phyloP scores from a whole-genome alignment of 1,284 basidiomycete species.

The Coniophora puteana region DNA sequence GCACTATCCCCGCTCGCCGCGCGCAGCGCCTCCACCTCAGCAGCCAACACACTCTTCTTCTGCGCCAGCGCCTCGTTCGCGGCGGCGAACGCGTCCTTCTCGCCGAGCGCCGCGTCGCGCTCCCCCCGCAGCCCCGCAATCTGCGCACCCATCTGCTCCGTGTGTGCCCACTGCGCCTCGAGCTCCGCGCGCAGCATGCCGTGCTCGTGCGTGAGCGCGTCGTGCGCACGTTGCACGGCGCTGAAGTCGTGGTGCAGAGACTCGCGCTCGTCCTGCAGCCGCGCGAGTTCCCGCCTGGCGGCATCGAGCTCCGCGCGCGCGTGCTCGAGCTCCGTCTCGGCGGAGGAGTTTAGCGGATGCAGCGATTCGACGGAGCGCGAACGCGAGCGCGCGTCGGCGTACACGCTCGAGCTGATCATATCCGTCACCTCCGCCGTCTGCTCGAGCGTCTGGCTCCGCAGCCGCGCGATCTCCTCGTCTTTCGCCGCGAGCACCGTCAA shows the following conservation, averaged over 20 bases:
- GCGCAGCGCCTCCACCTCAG: slow-evolving; percentile 38
- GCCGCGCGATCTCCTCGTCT: slow-evolving; percentile 38
- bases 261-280: no score
- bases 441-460: slow-evolving; percentile 44
- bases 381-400: slow-evolving; percentile 38
- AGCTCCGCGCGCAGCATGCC: slow-evolving; percentile 49
- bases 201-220: slow-evolving; percentile 35
- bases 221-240: slow-evolving; percentile 30
- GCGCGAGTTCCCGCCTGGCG: not conserved
- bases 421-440: slow-evolving; percentile 59
- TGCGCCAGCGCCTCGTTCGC: slow-evolving; percentile 38
- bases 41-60: slow-evolving; percentile 37
- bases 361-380: slow-evolving; percentile 24
- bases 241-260: no score
- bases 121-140: slow-evolving; percentile 32
- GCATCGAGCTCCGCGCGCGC: slow-evolving; percentile 23
- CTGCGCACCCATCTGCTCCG: slow-evolving; percentile 40
- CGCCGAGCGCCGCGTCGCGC: slow-evolving; percentile 27
- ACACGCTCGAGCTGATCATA: slow-evolving; percentile 38
- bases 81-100: slow-evolving; percentile 35
- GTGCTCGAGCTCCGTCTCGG: slow-evolving; percentile 22
- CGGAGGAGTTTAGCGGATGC: not conserved
- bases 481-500: slow-evolving; percentile 18
- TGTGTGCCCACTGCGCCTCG: slow-evolving; percentile 60
- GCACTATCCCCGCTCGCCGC: slow-evolving; percentile 36